These are phyloP conservation scores for Glycine soja DNA, from an alignment of 306 rosid genomes.

Conservation along the genomic window DNA sequence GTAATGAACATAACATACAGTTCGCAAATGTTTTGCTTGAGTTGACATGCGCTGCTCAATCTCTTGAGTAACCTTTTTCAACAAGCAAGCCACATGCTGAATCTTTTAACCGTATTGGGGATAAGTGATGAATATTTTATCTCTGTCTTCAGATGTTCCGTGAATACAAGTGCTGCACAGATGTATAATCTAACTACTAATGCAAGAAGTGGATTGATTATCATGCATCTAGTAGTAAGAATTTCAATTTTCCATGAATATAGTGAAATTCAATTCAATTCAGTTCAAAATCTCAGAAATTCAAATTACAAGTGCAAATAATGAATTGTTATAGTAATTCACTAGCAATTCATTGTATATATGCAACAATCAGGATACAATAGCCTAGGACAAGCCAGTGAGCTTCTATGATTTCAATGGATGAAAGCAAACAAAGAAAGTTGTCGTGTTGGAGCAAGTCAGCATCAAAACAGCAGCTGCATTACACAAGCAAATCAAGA, in stretches of 20 bases:
- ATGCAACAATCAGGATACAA: background rate
- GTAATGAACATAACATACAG: too few species aligned
- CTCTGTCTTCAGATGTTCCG: constrained; percentile 65
- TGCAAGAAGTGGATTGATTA: background rate
- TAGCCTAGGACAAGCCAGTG: too few species aligned
- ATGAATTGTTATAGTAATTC: background rate
- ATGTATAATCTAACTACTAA: background rate
- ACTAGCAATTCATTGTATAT: background rate
- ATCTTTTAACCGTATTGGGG: constrained; percentile 41
- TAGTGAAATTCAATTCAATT: background rate
- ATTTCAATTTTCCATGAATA: background rate
- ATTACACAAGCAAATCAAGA: background rate
- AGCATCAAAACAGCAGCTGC: background rate
- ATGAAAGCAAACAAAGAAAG: constrained; percentile 31
- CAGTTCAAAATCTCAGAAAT: background rate
- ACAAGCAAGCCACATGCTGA: too few species aligned
- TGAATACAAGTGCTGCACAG: constrained; percentile 65
- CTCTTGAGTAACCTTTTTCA: too few species aligned
- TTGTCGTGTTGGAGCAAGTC: background rate
- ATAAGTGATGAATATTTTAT: constrained; percentile 52
- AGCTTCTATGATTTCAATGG: background rate
- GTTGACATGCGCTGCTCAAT: too few species aligned
- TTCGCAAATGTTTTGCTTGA: too few species aligned
- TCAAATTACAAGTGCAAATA: background rate
- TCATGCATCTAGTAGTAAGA: constrained; percentile 9